Conservation (phyloP, 768 basidiomycete genomes). For the Boletus reticuloceps region DNA sequence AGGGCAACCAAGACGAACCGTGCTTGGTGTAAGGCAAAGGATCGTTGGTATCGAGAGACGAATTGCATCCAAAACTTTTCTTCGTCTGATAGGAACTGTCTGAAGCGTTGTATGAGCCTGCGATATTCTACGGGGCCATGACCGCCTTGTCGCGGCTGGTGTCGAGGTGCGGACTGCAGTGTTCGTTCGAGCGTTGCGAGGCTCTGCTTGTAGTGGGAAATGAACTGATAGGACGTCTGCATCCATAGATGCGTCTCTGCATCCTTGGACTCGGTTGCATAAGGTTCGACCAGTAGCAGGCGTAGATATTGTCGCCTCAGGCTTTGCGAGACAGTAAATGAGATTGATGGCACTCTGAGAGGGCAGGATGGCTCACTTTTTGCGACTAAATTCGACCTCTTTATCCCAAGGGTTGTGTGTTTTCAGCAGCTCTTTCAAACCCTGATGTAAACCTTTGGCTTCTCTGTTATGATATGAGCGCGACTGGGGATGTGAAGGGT, state of each 20-base stretch:
- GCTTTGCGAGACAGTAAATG: constrained; percentile 35
- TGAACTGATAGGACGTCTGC: constrained; percentile 86
- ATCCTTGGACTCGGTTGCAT: constrained; percentile 71
- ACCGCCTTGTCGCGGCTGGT: constrained; percentile 37
- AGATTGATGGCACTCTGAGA: constrained; percentile 4
- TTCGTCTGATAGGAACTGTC: constrained; percentile 85
- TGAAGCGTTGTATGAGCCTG: constrained; percentile 84
- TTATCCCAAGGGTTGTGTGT: constrained; percentile 76
- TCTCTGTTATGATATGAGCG: constrained; percentile 49
- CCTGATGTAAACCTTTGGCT: constrained; percentile 72
- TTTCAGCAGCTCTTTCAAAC: constrained; percentile 73
- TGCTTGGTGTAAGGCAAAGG: constrained; percentile 69
- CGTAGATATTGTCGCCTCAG: constrained; percentile 69
- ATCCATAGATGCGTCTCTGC: constrained; percentile 87
- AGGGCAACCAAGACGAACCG: constrained; percentile 55
- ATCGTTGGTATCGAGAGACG: constrained; percentile 67
- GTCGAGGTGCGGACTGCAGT: constrained; percentile 41
- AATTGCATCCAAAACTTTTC: constrained; percentile 90
- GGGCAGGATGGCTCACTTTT: constrained; percentile 56
- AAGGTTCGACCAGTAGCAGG: constrained; percentile 66
- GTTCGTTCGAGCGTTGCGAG: constrained; percentile 65
- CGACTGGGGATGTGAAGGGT: not conserved
- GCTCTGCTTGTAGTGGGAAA: constrained; percentile 76
- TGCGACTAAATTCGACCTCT: constrained; percentile 83
- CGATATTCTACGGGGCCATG: constrained; percentile 78